phyloP scores from a whole-genome alignment of 2,329 filamentous ascomycete genomes.

The Fusarium setosum region DNA sequence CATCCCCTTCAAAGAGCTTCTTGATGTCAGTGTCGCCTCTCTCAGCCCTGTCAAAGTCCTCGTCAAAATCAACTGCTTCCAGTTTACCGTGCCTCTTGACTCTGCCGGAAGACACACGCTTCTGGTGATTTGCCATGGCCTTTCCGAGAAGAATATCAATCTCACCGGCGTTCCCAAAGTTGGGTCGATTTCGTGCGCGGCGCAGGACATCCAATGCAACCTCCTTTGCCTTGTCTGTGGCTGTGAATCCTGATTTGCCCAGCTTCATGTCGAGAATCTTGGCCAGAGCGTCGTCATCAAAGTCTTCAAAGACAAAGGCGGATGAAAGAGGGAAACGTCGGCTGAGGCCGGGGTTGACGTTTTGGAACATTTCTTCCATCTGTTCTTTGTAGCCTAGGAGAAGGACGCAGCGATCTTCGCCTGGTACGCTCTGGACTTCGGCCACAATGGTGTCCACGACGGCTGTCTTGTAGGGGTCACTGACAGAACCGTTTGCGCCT shows the following conservation, averaged over 20 bases:
- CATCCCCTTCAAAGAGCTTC: constrained; percentile 66
- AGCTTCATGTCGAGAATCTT: constrained; percentile 74
- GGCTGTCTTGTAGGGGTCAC: constrained; percentile 65
- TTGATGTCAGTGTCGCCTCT: constrained; percentile 55
- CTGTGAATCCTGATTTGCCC: constrained; percentile 63
- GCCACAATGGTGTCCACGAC: constrained; percentile 82
- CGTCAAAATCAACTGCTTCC: constrained; percentile 81
- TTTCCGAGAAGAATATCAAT: constrained; percentile 63
- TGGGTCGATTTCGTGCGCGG: constrained; percentile 69
- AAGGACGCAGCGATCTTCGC: constrained; percentile 79
- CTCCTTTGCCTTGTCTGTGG: constrained; percentile 61
- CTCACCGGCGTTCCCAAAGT: constrained; percentile 82
- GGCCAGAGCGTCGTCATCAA: constrained; percentile 65
- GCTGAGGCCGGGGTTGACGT: constrained; percentile 76
- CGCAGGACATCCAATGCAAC: constrained; percentile 69
- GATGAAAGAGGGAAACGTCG: constrained; percentile 73
- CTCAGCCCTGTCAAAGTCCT: constrained; percentile 64
- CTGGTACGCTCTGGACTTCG: constrained; percentile 75
- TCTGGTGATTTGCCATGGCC: constrained; percentile 39
- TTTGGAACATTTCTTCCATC: constrained; percentile 79
- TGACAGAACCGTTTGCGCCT: constrained; percentile 44
- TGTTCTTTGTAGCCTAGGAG: constrained; percentile 77
- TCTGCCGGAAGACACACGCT: constrained; percentile 28
- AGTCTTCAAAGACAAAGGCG: constrained; percentile 78
- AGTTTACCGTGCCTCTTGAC: constrained; percentile 67